A percentile compares a stretch with the other conserved stretches of the same genome.
Conservation (phyloP, 306 rosid species). For the Acacia acuminata region DNA sequence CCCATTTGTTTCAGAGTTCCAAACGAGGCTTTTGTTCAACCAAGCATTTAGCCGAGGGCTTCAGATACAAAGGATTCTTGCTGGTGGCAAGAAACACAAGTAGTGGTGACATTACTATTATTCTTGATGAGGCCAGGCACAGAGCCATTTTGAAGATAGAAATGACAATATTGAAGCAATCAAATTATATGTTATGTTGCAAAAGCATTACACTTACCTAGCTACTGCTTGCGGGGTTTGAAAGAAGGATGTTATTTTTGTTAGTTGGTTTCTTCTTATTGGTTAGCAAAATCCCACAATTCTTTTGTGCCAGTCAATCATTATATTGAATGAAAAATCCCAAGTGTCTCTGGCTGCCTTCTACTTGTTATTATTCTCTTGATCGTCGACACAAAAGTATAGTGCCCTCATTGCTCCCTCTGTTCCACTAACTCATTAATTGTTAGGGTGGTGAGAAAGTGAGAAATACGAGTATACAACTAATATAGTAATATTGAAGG, state of each 20-base stretch:
- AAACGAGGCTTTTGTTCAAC: constrained; percentile 88
- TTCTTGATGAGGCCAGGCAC: background rate
- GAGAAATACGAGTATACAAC: too few species aligned
- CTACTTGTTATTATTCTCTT: too few species aligned
- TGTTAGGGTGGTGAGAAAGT: too few species aligned
- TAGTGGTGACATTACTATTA: constrained; percentile 18
- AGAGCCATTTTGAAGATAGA: background rate
- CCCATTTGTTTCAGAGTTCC: constrained; percentile 95
- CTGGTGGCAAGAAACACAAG: constrained; percentile 96
- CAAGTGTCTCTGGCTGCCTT: background rate
- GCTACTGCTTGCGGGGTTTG: constrained; percentile 1
- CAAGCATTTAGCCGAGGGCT: constrained; percentile 99
- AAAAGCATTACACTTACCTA: background rate
- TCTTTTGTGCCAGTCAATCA: constrained; percentile 14
- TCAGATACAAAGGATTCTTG: constrained; percentile 87
- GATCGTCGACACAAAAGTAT: too few species aligned
- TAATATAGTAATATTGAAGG: too few species aligned
- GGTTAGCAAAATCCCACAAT: background rate
- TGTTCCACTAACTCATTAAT: too few species aligned
- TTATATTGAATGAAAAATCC: constrained; percentile 5
- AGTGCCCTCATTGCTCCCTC: too few species aligned
- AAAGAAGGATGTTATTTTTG: background rate
- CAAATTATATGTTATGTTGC: background rate
- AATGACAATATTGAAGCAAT: background rate
- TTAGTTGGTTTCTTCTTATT: background rate